Base-by-base conservation (phyloP, 2,329 filamentous ascomycete species). In the Aspergillus novoparasiticus region DNA sequence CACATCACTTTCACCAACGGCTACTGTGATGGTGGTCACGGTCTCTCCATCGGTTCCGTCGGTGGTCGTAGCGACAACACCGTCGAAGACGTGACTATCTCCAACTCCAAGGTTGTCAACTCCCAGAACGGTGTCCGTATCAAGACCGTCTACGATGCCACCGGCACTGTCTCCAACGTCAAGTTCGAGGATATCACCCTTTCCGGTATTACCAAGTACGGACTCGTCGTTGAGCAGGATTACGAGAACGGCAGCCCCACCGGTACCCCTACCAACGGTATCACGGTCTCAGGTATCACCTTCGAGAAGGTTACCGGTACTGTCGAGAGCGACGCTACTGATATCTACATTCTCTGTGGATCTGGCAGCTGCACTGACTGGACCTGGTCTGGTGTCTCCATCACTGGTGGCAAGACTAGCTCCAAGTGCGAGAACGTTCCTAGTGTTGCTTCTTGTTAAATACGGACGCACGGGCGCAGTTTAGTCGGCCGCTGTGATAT, bases 301-400 rank as follows among this genome's bases (percentile, higher is more conserved):
- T 61, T 81, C 50, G 60, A 72, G 23, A 71, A 75, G 55, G 71
- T 80, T 61, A 74, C 71, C 12, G 79, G 78, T 34, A 68, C 67
- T 6, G 78, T 73, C 1, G 60, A 64, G 19, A 76, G 71, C 45
- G 73, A 69, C 39, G 79, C 74, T 1, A 74, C 73, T 3, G 65
- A 83, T 57, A 73, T 86, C 65, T 84, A 84, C 69, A 83, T 87
- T 61, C 80, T 86, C 19, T 87, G 86, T 67, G 86, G 81, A 16
- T 74, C 72, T 46, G 84, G 82, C 36, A 77, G 79, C 60, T 86
- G 84, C 75, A 79, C 76, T 6, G 51, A 71, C 63, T 74, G 72
- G 83, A 83, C 79, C 19, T 87, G 84, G 83, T 77, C 72, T 16
- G 78, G 75, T 53, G 81, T 84, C 64, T 72, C 65, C 50, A 76